Evolutionary conservation across 2,329 filamentous ascomycete genomes (phyloP), one percentile per base, ranked within the genome.

Genomic region (Bipolaris victoriae): DNA sequence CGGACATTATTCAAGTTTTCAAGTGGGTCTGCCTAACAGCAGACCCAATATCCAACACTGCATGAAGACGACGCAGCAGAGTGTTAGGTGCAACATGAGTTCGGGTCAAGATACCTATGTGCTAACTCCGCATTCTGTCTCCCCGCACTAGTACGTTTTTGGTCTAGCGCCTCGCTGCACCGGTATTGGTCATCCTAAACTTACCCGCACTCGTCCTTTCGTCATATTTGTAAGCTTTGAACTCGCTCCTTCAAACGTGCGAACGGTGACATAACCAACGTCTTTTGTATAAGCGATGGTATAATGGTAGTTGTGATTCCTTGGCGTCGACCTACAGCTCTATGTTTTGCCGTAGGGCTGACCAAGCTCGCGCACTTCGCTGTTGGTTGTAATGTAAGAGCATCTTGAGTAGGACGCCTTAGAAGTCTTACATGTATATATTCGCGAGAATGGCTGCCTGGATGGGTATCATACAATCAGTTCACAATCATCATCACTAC

Each of bases 361-460:
- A 55, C 52, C 31, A 55, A 55, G 47, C 52, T 55, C 52, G 47
- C 39, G 15, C 47, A 40, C 29, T 36, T 55, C 40, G 52, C 40
- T 55, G 33, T 49, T 46, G 47, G 31, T 31, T 31, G 29, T 31
- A 31, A 4, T 26, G 39, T 2, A 22, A 15, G 18, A 5, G 37
- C 29, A 29, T 3, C 4, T n/a, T 31, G n/a, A 13, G 22, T 5
- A 39, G 35, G 13, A 29, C 22, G 22, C 16, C 36, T 44, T 18
- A n/a, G 22, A 3, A 3, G 7, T 22, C 7, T 15, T 39, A 31
- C 15, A 31, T 5, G n/a, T 49, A 49, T 39, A 49, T 29, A 29
- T 29, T 7, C 10, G 11, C 22, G 24, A 35, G n/a, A 33, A n/a
- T 11, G n/a, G 31, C 9, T 18, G 46, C 7, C 11, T 10, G 9